Evolutionary conservation across 2,329 filamentous ascomycete species (phyloP).

Genomic region (Botrytis byssoidea): DNA sequence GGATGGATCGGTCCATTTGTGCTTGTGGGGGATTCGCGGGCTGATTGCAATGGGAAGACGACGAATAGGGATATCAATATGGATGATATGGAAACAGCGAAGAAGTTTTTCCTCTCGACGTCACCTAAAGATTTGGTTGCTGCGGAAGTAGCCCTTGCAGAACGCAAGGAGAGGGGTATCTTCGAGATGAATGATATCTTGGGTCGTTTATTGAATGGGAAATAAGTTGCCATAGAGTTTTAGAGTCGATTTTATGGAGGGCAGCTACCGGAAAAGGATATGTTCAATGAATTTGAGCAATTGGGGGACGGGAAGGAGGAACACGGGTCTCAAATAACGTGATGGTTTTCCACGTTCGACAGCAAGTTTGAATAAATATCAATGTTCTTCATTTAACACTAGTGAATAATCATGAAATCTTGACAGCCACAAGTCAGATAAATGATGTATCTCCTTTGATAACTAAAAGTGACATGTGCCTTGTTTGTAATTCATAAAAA

Average conservation of each 20-base stretch:
- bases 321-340: background rate
- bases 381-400: background rate
- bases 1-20: background rate
- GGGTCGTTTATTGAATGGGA: background rate
- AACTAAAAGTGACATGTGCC: background rate
- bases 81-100: conserved; percentile 2
- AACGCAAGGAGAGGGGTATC: background rate
- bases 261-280: background rate
- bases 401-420: too few species aligned
- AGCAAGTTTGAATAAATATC: too few species aligned
- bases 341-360: background rate
- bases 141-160: background rate
- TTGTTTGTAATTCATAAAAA: background rate
- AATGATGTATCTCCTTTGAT: background rate
- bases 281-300: background rate
- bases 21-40: background rate
- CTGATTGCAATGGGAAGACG: background rate
- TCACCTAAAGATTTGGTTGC: background rate
- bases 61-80: background rate
- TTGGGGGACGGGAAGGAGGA: background rate
- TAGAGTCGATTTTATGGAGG: too few species aligned
- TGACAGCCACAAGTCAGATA: background rate
- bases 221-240: background rate
- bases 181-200: background rate
- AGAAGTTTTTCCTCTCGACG: background rate